phyloP scores from a whole-genome alignment of 768 basidiomycete species.

The Russula sp. region DNA sequence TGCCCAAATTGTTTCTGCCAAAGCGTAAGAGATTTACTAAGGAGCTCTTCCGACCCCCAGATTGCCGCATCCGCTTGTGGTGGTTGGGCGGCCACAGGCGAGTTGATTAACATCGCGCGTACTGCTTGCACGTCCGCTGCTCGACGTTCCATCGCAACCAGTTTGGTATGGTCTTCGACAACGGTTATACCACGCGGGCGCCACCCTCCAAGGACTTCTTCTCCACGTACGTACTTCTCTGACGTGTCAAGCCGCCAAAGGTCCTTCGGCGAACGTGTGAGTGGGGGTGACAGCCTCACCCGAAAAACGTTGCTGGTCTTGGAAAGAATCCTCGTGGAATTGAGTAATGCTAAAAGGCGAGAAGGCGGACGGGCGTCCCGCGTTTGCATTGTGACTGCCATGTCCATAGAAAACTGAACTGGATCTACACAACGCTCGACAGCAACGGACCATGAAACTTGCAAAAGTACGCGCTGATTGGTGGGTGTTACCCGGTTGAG shows the following conservation, averaged over 20 bases:
- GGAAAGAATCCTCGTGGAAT: constrained; percentile 66
- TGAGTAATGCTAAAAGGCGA: constrained; percentile 69
- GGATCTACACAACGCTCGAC: constrained; percentile 84
- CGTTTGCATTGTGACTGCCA: constrained; percentile 75
- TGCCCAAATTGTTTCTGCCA: constrained; percentile 86
- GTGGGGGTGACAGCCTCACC: constrained; percentile 72
- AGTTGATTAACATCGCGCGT: constrained; percentile 62
- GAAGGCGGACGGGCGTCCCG: constrained; percentile 84
- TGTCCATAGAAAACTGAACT: constrained; percentile 83
- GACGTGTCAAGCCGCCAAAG: constrained; percentile 94
- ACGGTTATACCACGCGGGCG: constrained; percentile 83
- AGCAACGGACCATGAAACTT: constrained; percentile 69
- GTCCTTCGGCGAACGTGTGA: constrained; percentile 82
- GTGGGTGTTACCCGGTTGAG: constrained; percentile 80
- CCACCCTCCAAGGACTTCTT: constrained; percentile 80
- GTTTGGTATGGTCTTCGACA: constrained; percentile 76
- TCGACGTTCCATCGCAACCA: constrained; percentile 64
- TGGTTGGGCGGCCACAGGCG: constrained; percentile 40
- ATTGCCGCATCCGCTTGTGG: constrained; percentile 46
- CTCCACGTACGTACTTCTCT: constrained; percentile 91
- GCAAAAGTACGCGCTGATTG: constrained; percentile 74
- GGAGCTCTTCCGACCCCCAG: constrained; percentile 62
- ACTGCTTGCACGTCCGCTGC: constrained; percentile 90
- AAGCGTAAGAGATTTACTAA: constrained; percentile 61
- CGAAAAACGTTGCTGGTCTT: constrained; percentile 83